These are phyloP conservation scores for Citrus australasica DNA, from an alignment of 345 rosid genomes.

Conservation along the genomic window DNA sequence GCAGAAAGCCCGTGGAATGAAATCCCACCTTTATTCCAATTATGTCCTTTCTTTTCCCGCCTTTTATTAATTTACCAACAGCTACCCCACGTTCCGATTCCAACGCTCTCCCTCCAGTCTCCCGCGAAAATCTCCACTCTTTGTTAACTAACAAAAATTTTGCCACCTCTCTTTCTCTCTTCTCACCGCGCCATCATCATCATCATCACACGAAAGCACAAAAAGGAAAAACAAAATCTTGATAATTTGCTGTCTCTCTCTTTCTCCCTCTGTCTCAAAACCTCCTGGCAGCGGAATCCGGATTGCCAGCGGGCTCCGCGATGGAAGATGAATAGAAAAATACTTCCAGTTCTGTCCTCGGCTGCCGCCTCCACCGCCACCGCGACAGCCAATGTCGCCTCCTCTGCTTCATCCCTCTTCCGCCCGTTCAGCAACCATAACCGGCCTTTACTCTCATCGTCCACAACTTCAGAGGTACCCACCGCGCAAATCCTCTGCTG, in stretches of 20 bases:
- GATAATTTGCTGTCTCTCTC: neutral
- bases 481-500: slow-evolving; percentile 53
- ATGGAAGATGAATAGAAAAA: slow-evolving; percentile 51
- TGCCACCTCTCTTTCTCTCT: slow-evolving; percentile 7
- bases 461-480: slow-evolving; percentile 33
- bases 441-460: slow-evolving; percentile 24
- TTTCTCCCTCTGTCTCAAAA: neutral
- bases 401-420: slow-evolving; percentile 8
- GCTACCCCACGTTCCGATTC: neutral
- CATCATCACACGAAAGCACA: neutral
- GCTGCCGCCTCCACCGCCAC: neutral
- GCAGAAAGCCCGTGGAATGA: too few relatives aligned
- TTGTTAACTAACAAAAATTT: neutral
- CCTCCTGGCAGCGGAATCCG: slow-evolving; percentile 33
- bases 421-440: slow-evolving; percentile 8
- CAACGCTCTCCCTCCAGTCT: slow-evolving; percentile 16
- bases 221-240: neutral
- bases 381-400: neutral
- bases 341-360: slow-evolving; percentile 8
- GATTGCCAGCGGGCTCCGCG: slow-evolving; percentile 41
- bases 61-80: too few relatives aligned
- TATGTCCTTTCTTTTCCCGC: too few relatives aligned
- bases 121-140: slow-evolving; percentile 29
- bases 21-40: too few relatives aligned
- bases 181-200: too few relatives aligned